Base-by-base conservation (phyloP, 331 rosid genomes). In the Erythrophleum ivorense region DNA sequence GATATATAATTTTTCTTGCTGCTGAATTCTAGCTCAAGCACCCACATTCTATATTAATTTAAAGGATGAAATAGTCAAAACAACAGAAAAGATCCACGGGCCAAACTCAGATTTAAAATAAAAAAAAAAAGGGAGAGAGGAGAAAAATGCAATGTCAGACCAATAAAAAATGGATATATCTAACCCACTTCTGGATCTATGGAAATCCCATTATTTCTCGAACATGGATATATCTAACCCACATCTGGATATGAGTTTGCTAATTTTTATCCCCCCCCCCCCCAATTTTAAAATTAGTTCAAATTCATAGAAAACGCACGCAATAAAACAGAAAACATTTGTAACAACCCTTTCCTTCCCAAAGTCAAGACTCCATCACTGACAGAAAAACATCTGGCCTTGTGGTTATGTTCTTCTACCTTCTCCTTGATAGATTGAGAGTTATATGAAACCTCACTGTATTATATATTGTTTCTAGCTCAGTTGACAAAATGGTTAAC, bases 271-370 rank as follows among this genome's bases (percentile, higher is more conserved):
- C 29, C 29, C 29, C 29, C 29, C 29, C 29, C 41, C 41, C 41
- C 41, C 6, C 41, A 38, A 8, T 58, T 3, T 19, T 0, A 55
- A 45, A 46, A 62, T 45, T 45, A 69, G 48, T 70, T 68, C 13
- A 75, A 75, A 19, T 59, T 66, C 53, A 46, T 12, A 36, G 13
- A 66, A 43, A 46, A 64, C 33, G 38, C 50, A 74, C 41, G 76
- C 64, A 74, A 75, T 85, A 75, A 78, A 80, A 80, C 63, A 68
- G 41, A 70, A 49, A 70, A 43, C 73, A 77, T 69, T 7, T 34
- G 50, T 64, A 31, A 36, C 77, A 73, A 46, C 75, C 79, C 36
- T 82, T 84, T 80, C 82, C 82, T 83, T 81, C 85, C 84, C 90
- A 71, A 91, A 81, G 64, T 55, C 76, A 71, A 73, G 68, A 72